Evolutionary conservation across 108 stramenopile species (phyloP), one percentile per base, ranked within the genome.

Genomic region (Nannochloropsis salina): DNA sequence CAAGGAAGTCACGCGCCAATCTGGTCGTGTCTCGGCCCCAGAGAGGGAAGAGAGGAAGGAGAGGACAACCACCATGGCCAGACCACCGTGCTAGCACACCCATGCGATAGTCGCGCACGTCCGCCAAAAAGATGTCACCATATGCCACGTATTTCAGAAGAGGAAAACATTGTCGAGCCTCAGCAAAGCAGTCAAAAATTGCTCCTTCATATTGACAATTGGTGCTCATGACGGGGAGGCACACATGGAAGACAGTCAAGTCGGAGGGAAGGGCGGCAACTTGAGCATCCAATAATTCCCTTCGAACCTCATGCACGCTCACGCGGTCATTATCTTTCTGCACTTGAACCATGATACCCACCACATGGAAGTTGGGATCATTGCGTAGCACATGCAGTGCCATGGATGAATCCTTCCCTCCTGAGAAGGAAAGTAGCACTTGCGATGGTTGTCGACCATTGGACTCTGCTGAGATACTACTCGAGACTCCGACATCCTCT

Each of bases 281-380:
- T 74, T 74, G 61, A 15, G 61, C 61, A 74, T 74, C 61, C 61
- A 74, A 74, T n/a, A 74, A n/a, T n/a, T 74, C 61, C 61, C 61
- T 15, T n/a, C 61, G 61, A n/a, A 74, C 61, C 61, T 74, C 61
- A 74, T 74, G 61, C 3, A 74, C 61, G 61, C 61, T 74, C 61
- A 74, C 61, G n/a, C 61, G 61, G 61, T 74, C 61, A 15, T 15
- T 74, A n/a, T 74, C 61, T 74, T 74, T 15, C 6, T n/a, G 2
- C 3, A 74, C 61, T 15, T n/a, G 15, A n/a, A 74, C n/a, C 61
- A 74, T 15, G 20, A 74, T n/a, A 6, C 61, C 61, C 15, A 74
- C 61, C 2, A 74, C 61, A n/a, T 74, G 20, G 61, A n/a, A 74
- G 61, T n/a, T 74, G 61, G 61, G 61, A 74, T 74, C 61, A n/a